Percentiles rank a stretch among this genome's conserved stretches.
These are phyloP conservation scores for Thermoascus crustaceus DNA, from an alignment of 2,329 filamentous ascomycete species.

Conservation along the genomic window DNA sequence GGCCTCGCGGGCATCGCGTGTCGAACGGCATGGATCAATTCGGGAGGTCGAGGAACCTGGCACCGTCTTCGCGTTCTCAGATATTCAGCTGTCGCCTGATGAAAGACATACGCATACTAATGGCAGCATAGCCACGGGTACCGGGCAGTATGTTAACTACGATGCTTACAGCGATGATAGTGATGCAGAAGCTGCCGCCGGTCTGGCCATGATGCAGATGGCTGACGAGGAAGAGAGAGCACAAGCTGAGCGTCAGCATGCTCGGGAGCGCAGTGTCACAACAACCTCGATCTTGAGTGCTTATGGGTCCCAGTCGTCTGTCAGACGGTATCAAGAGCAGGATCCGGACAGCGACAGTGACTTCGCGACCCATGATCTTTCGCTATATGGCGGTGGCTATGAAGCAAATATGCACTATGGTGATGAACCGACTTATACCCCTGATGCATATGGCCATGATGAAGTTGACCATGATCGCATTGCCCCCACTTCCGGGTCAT, in stretches of 20 bases:
- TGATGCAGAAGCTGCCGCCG: slow-evolving; percentile 79
- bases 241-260: slow-evolving; percentile 37
- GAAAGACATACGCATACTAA: slow-evolving; percentile 43
- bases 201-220: slow-evolving; percentile 72
- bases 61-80: slow-evolving; percentile 10
- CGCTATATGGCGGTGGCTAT: slow-evolving; percentile 65
- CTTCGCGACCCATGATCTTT: slow-evolving; percentile 63
- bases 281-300: slow-evolving; percentile 43
- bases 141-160: slow-evolving; percentile 39
- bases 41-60: slow-evolving; percentile 10
- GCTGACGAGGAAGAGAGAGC: slow-evolving; percentile 69
- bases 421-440: slow-evolving; percentile 32
- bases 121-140: slow-evolving; percentile 36
- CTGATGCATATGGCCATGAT: slow-evolving; percentile 15
- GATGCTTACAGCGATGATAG: slow-evolving; percentile 61
- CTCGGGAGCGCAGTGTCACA: slow-evolving; percentile 51
- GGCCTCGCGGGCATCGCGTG: slow-evolving; percentile 16
- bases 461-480: slow-evolving; percentile 10
- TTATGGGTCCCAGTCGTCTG: slow-evolving; percentile 34
- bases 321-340: slow-evolving; percentile 18
- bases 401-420: slow-evolving; percentile 55
- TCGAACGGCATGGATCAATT: slow-evolving; percentile 11
- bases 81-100: slow-evolving; percentile 31
- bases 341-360: slow-evolving; percentile 61
- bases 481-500: slow-evolving; percentile 17